Evolutionary conservation across 192 early-diverging fungal species (phyloP).

Genomic region (Thamnidium elegans): DNA sequence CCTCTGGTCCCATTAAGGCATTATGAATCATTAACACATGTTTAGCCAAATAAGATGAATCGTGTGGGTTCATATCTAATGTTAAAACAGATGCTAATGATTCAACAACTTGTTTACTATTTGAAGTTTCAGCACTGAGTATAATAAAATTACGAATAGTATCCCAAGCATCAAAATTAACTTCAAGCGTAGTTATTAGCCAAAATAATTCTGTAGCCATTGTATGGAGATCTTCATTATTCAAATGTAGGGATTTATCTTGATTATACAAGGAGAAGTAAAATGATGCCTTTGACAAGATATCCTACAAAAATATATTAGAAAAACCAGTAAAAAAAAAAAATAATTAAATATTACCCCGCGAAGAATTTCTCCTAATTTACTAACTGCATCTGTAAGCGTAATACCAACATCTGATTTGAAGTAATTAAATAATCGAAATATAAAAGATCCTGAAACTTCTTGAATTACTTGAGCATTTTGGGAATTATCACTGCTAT

Average conservation of each 20-base stretch:
- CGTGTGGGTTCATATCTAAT: too few relatives aligned
- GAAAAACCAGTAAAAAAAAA: not conserved
- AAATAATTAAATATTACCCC: conserved; percentile 20
- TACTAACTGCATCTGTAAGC: conserved; percentile 71
- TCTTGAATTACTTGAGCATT: conserved; percentile 1
- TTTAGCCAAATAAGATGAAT: not conserved
- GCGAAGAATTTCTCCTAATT: conserved; percentile 55
- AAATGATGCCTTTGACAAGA: conserved; percentile 71
- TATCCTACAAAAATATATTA: conserved; percentile 66
- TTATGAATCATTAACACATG: not conserved
- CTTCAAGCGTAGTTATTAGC: conserved; percentile 42
- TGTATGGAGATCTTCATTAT: conserved; percentile 76
- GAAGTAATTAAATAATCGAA: conserved; percentile 23
- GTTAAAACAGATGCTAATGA: too few relatives aligned
- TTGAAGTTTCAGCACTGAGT: conserved; percentile 4
- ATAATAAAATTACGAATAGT: not conserved
- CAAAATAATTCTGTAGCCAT: conserved; percentile 84
- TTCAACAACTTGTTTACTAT: not conserved
- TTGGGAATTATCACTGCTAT: not conserved
- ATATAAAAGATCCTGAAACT: conserved; percentile 14
- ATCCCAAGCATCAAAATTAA: conserved; percentile 3
- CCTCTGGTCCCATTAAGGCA: not conserved
- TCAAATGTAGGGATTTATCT: conserved; percentile 60
- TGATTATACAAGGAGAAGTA: conserved; percentile 84
- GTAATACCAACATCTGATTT: conserved; percentile 32